These are phyloP conservation scores for Ascosphaera apis DNA, from an alignment of 2,329 filamentous ascomycete genomes.

Conservation along the genomic window DNA sequence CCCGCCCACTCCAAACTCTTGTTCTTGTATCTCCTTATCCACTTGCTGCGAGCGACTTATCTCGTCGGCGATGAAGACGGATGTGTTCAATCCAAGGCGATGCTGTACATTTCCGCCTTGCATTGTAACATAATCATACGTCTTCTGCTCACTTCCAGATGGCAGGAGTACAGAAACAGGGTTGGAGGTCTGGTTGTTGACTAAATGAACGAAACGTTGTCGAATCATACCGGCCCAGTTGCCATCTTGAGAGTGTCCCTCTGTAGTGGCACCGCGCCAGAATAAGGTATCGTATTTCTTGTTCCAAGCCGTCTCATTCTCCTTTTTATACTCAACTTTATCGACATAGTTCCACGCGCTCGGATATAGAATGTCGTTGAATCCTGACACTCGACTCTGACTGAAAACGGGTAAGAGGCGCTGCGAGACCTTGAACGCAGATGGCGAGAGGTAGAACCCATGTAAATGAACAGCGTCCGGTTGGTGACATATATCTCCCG, in stretches of 20 bases:
- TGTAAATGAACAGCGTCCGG: slow-evolving; percentile 53
- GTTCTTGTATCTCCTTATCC: slow-evolving; percentile 29
- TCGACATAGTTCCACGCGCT: slow-evolving; percentile 37
- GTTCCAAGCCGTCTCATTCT: slow-evolving; percentile 30
- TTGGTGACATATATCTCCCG: slow-evolving; percentile 50
- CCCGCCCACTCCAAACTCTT: slow-evolving; percentile 27
- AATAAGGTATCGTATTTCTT: slow-evolving; percentile 43
- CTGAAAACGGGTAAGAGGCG: slow-evolving; percentile 54
- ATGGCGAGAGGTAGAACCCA: slow-evolving; percentile 45
- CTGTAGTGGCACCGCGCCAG: slow-evolving; percentile 50
- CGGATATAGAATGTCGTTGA: slow-evolving; percentile 57
- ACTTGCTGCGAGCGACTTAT: slow-evolving; percentile 30
- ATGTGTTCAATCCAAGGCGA: slow-evolving; percentile 30
- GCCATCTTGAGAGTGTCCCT: slow-evolving; percentile 28
- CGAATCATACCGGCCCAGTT: slow-evolving; percentile 44
- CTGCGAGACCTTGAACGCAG: slow-evolving; percentile 36
- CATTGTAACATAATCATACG: slow-evolving; percentile 34
- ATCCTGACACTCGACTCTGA: slow-evolving; percentile 46
- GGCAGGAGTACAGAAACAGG: slow-evolving; percentile 34
- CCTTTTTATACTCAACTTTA: slow-evolving; percentile 28
- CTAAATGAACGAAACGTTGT: slow-evolving; percentile 48
- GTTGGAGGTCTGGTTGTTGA: slow-evolving; percentile 29
- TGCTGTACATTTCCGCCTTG: slow-evolving; percentile 13
- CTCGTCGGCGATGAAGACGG: slow-evolving; percentile 36
- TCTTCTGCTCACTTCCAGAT: slow-evolving; percentile 12